phyloP scores from a whole-genome alignment of 2,329 filamentous ascomycete genomes.

The Proliferodiscus dingleyae region DNA sequence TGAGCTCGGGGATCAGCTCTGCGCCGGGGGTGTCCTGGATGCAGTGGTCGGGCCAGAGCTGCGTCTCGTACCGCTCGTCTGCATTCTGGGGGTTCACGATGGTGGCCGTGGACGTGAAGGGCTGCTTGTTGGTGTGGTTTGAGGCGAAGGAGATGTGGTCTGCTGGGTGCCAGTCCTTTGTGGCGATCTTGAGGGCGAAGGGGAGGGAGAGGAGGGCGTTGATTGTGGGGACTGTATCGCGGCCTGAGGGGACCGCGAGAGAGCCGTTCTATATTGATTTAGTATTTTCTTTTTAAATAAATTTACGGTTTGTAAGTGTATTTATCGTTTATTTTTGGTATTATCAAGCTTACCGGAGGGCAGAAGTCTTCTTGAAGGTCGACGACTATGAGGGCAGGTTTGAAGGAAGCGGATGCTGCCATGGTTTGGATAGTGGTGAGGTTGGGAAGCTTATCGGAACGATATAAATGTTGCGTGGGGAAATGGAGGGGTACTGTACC shows the following conservation, averaged over 20 bases:
- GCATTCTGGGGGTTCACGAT: conserved; percentile 64
- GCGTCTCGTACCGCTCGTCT: conserved; percentile 57
- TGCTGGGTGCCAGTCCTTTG: conserved; percentile 85
- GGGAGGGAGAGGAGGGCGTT: conserved; percentile 70
- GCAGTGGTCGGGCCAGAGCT: conserved; percentile 89
- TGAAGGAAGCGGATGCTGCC: background rate
- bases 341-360: conserved; percentile 61
- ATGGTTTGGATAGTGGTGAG: background rate
- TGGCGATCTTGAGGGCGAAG: conserved; percentile 72
- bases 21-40: conserved; percentile 70
- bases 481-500: too few species aligned
- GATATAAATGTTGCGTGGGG: too few species aligned
- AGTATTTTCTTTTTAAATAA: too few species aligned
- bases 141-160: conserved; percentile 84
- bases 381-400: conserved; percentile 53
- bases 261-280: conserved; percentile 61
- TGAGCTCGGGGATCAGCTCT: conserved; percentile 67
- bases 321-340: background rate
- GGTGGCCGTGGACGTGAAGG: conserved; percentile 61
- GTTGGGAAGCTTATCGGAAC: too few species aligned
- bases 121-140: conserved; percentile 64
- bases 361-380: conserved; percentile 96
- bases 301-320: conserved; percentile 2
- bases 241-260: conserved; percentile 74
- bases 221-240: conserved; percentile 63